Evolutionary conservation across 2,329 filamentous ascomycete species (phyloP).

Genomic region (Trichoderma simmonsii): DNA sequence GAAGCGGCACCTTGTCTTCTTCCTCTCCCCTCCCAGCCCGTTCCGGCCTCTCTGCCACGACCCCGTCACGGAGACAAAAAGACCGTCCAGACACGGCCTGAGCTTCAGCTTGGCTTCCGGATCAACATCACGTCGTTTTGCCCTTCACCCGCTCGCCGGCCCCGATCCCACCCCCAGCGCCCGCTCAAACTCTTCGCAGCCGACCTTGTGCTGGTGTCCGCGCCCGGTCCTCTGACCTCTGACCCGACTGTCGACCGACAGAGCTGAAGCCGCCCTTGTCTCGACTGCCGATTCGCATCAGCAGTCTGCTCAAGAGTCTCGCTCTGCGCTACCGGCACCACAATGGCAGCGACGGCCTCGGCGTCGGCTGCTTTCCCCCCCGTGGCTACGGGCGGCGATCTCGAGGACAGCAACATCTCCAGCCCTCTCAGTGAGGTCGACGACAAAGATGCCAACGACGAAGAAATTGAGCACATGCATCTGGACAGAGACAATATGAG

Average conservation of each 20-base stretch:
- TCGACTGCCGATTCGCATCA: neutral
- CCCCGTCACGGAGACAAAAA: constrained; percentile 1
- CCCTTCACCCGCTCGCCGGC: neutral
- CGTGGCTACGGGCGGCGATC: constrained; percentile 39
- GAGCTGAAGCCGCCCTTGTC: constrained; percentile 10
- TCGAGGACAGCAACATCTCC: constrained; percentile 69
- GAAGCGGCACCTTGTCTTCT: constrained; percentile 19
- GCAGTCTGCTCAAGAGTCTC: constrained; percentile 17
- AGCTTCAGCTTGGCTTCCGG: neutral
- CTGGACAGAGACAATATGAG: constrained; percentile 35
- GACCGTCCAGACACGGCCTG: neutral
- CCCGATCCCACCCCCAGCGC: constrained; percentile 4
- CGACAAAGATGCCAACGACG: constrained; percentile 70
- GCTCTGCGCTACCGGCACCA: constrained; percentile 22
- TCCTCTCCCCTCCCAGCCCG: constrained; percentile 19
- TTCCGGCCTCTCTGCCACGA: constrained; percentile 12
- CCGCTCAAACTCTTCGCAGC: constrained; percentile 16
- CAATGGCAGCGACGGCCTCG: constrained; percentile 54
- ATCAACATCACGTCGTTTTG: neutral
- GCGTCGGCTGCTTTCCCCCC: constrained; percentile 49
- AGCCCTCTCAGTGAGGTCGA: constrained; percentile 93
- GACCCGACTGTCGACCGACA: neutral
- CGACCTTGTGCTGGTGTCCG: constrained; percentile 5
- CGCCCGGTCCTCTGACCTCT: constrained; percentile 3
- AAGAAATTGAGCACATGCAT: constrained; percentile 60